These are phyloP conservation scores for Bipolaris bicolor DNA, from an alignment of 2,329 filamentous ascomycete species.

Conservation along the genomic window DNA sequence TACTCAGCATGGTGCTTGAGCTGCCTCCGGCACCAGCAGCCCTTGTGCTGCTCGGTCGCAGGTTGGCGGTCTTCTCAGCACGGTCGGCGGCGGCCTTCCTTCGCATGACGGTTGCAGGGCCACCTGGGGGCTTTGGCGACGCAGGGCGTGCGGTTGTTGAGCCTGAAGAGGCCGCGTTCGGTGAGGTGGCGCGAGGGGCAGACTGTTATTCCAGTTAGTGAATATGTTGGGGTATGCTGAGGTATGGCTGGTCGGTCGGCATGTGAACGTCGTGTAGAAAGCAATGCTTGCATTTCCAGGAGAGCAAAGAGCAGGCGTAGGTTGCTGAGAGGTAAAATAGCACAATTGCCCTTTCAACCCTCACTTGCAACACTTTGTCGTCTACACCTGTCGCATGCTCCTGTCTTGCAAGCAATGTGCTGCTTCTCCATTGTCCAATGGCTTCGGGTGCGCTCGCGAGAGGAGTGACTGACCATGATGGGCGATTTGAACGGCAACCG, in stretches of 20 bases:
- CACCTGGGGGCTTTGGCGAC: slow-evolving; percentile 88
- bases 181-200: slow-evolving; percentile 45
- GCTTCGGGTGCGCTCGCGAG: not conserved
- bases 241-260: not conserved
- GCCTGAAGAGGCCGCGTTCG: slow-evolving; percentile 60
- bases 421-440: slow-evolving; percentile 11
- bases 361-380: not conserved
- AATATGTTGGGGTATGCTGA: slow-evolving; percentile 1
- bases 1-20: slow-evolving; percentile 98
- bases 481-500: slow-evolving; percentile 8
- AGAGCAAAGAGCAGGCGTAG: not conserved
- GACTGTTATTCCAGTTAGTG: slow-evolving; percentile 12
- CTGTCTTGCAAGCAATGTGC: not conserved
- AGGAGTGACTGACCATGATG: slow-evolving; percentile 28
- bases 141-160: slow-evolving; percentile 76
- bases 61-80: slow-evolving; percentile 96
- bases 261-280: not conserved
- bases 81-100: slow-evolving; percentile 94
- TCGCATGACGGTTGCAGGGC: slow-evolving; percentile 92
- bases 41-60: slow-evolving; percentile 86
- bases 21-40: slow-evolving; percentile 94
- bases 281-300: not conserved
- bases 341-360: not conserved
- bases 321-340: not conserved
- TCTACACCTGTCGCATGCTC: slow-evolving; percentile 15